Conservation (phyloP, 2,329 filamentous ascomycete genomes). For the Colletotrichum chrysophilum region DNA sequence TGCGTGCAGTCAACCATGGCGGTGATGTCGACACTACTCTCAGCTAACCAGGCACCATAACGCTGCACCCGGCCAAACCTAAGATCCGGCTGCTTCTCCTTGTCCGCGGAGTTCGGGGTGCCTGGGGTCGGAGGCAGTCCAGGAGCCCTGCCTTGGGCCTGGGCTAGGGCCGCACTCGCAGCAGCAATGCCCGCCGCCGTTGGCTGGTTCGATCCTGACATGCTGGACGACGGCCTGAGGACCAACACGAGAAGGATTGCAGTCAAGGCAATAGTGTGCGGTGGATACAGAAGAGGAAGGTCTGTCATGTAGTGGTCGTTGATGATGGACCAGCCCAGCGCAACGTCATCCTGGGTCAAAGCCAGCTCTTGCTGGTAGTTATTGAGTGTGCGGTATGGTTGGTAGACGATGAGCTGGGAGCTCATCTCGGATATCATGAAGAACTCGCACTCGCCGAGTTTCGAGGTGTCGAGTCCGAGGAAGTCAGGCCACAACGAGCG, state of each 20-base stretch:
- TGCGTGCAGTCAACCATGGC: conserved; percentile 89
- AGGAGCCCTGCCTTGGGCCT: conserved; percentile 34
- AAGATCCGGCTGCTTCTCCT: conserved; percentile 57
- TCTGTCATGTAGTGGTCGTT: conserved; percentile 96
- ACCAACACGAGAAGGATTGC: conserved; percentile 86
- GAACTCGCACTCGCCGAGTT: conserved; percentile 94
- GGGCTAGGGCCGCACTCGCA: conserved; percentile 53
- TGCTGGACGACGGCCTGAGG: conserved; percentile 63
- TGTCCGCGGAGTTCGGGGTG: conserved; percentile 27
- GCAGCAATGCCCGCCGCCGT: conserved; percentile 51
- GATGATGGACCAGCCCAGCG: conserved; percentile 80
- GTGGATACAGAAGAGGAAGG: conserved; percentile 82
- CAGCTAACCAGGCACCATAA: conserved; percentile 79
- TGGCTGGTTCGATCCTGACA: conserved; percentile 32
- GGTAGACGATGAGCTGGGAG: conserved; percentile 87
- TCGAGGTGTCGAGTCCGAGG: conserved; percentile 77
- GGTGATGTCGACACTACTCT: conserved; percentile 84
- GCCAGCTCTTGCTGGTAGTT: conserved; percentile 73
- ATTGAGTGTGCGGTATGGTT: conserved; percentile 84
- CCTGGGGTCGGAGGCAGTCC: conserved; percentile 17
- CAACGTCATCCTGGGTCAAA: conserved; percentile 78
- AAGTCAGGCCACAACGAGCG: conserved; percentile 84
- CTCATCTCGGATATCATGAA: conserved; percentile 89
- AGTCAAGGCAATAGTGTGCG: conserved; percentile 88
- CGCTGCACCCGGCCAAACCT: conserved; percentile 69